Percentiles rank a stretch among this genome's conserved stretches.
phyloP scores from a whole-genome alignment of 2,329 filamentous ascomycete species.

The Beauveria varroae region DNA sequence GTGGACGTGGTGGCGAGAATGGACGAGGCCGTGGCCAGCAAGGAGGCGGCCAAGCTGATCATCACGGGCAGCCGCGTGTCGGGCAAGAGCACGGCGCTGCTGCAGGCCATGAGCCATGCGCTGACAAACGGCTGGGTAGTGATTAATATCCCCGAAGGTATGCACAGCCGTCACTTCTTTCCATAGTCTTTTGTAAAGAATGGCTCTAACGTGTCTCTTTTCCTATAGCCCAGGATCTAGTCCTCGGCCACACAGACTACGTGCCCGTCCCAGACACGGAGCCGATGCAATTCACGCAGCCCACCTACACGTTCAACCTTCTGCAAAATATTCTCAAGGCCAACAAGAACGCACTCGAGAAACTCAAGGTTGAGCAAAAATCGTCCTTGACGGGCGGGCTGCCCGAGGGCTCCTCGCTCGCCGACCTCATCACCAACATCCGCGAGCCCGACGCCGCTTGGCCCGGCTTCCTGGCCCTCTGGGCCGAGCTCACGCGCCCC shows the following conservation, averaged over 20 bases:
- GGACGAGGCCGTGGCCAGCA: slow-evolving; percentile 41
- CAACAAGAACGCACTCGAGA: slow-evolving; percentile 58
- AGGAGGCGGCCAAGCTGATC: slow-evolving; percentile 55
- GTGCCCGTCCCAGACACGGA: slow-evolving; percentile 54
- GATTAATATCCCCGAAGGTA: slow-evolving; percentile 83
- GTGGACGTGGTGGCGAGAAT: slow-evolving; percentile 61
- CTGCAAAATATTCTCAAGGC: slow-evolving; percentile 65
- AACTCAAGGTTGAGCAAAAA: slow-evolving; percentile 35
- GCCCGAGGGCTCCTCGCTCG: slow-evolving; percentile 54
- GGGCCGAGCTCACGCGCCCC: slow-evolving; percentile 62
- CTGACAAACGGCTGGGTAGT: slow-evolving; percentile 83
- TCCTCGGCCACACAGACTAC: slow-evolving; percentile 76
- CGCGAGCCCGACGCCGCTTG: slow-evolving; percentile 72
- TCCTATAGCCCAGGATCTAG: slow-evolving; percentile 65
- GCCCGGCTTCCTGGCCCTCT: slow-evolving; percentile 73
- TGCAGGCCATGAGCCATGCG: slow-evolving; percentile 77
- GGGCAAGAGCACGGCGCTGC: slow-evolving; percentile 80
- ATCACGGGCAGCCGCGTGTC: slow-evolving; percentile 65
- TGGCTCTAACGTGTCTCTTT: neutral
- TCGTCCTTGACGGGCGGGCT: slow-evolving; percentile 37
- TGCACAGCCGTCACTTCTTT: slow-evolving; percentile 16
- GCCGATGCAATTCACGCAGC: slow-evolving; percentile 64
- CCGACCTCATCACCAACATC: slow-evolving; percentile 61
- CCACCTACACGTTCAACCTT: slow-evolving; percentile 66
- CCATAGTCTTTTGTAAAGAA: neutral